Percentiles rank a stretch among this genome's conserved stretches.
phyloP scores from a whole-genome alignment of 345 rosid species.

The Adansonia digitata region DNA sequence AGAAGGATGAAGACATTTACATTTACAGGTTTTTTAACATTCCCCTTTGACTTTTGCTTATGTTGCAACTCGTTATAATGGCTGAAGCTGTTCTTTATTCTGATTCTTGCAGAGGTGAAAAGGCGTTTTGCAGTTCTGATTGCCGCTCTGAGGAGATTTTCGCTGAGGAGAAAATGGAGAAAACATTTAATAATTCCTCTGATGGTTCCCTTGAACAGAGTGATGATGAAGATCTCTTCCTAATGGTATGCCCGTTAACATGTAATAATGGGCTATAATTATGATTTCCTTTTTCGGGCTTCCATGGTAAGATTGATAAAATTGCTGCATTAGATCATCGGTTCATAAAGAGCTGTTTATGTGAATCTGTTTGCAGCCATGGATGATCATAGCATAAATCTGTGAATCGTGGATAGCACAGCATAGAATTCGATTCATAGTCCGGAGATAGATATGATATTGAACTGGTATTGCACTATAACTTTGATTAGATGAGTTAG shows the following conservation, averaged over 20 bases:
- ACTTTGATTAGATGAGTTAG: constrained; percentile 35
- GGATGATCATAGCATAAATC: constrained; percentile 36
- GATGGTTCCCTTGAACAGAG: constrained; percentile 21
- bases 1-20: constrained; percentile 57
- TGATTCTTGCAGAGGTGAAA: constrained; percentile 63
- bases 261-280: constrained; percentile 16
- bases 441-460: constrained; percentile 12
- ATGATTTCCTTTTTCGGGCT: constrained; percentile 13
- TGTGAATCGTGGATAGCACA: constrained; percentile 19
- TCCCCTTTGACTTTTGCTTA: not conserved
- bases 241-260: constrained; percentile 30
- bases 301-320: constrained; percentile 30
- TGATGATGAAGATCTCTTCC: constrained; percentile 30
- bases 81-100: not conserved
- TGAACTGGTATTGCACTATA: constrained; percentile 8
- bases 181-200: constrained; percentile 21
- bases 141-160: constrained; percentile 70
- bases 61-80: not conserved
- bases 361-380: constrained; percentile 60
- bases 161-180: constrained; percentile 40
- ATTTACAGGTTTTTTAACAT: constrained; percentile 66
- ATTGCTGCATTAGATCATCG: constrained; percentile 39
- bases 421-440: constrained; percentile 15
- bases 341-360: constrained; percentile 64
- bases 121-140: constrained; percentile 66